Conservation (phyloP, 179 eudicot species). For the Drosera spatulata region DNA sequence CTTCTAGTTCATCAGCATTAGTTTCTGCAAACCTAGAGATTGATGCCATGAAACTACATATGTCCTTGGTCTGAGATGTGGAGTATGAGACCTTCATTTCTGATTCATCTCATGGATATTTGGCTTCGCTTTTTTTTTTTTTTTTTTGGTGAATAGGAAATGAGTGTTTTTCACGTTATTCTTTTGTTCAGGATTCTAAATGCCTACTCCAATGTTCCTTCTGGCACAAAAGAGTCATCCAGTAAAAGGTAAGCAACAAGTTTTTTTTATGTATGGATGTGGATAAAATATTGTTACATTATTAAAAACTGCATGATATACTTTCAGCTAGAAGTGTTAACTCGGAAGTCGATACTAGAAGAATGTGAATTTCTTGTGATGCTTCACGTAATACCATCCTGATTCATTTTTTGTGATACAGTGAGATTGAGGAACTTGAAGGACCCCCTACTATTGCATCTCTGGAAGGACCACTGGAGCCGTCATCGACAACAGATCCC, state of each 20-base stretch:
- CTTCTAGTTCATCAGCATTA: neutral
- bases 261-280: neutral
- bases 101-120: neutral
- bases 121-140: neutral
- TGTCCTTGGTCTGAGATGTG: too few species aligned
- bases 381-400: too few species aligned
- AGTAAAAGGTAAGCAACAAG: neutral
- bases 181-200: neutral
- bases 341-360: too few species aligned
- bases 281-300: too few species aligned
- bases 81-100: neutral
- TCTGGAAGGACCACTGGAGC: constrained; percentile 58
- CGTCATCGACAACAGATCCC: constrained; percentile 28
- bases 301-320: too few species aligned
- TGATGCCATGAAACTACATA: neutral
- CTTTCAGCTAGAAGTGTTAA: too few species aligned
- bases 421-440: constrained; percentile 78
- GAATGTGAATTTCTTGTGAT: too few species aligned
- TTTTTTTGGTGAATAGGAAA: neutral
- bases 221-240: neutral
- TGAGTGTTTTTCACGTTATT: neutral
- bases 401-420: constrained; percentile 15
- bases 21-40: neutral
- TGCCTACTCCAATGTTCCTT: neutral
- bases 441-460: constrained; percentile 45